Evolutionary conservation across 1,284 basidiomycete genomes (phyloP).

Genomic region (Pseudozyma hubeiensis): DNA sequence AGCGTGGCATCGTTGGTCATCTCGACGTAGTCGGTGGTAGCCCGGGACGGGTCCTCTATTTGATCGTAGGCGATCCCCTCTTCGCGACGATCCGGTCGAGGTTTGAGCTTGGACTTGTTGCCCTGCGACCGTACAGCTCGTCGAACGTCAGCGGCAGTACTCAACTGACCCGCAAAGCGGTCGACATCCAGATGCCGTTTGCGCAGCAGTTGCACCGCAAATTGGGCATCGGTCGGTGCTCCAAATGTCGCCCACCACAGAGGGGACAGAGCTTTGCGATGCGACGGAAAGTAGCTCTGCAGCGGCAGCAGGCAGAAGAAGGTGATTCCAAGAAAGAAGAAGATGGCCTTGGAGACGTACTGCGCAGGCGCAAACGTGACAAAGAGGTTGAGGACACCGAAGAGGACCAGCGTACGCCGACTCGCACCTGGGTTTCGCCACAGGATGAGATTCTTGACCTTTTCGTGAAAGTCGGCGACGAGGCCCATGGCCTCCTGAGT

Average conservation of each 20-base stretch:
- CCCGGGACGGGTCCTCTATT: constrained; percentile 42
- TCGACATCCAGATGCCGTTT: constrained; percentile 55
- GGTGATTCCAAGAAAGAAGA: constrained; percentile 61
- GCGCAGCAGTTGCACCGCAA: constrained; percentile 64
- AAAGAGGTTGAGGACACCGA: constrained; percentile 51
- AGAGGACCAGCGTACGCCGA: constrained; percentile 54
- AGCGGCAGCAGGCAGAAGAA: constrained; percentile 65
- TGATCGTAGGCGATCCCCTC: constrained; percentile 45
- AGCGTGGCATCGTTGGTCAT: constrained; percentile 37
- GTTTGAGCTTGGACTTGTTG: constrained; percentile 17
- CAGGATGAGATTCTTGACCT: constrained; percentile 66
- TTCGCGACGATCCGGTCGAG: constrained; percentile 40
- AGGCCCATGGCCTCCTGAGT: constrained; percentile 60
- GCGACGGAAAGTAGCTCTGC: constrained; percentile 67
- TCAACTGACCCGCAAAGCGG: constrained; percentile 24
- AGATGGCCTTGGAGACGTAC: constrained; percentile 54
- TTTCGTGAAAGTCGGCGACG: constrained; percentile 67
- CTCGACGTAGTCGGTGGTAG: constrained; percentile 47
- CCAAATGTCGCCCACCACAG: constrained; percentile 68
- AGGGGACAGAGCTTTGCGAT: constrained; percentile 64
- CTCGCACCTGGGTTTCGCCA: constrained; percentile 65
- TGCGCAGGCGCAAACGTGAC: constrained; percentile 59
- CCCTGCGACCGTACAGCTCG: constrained; percentile 25
- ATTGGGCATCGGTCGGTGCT: constrained; percentile 66
- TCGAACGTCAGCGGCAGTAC: constrained; percentile 36